phyloP scores from a whole-genome alignment of 257 asterid genomes.

The Nicotiana knightiana region DNA sequence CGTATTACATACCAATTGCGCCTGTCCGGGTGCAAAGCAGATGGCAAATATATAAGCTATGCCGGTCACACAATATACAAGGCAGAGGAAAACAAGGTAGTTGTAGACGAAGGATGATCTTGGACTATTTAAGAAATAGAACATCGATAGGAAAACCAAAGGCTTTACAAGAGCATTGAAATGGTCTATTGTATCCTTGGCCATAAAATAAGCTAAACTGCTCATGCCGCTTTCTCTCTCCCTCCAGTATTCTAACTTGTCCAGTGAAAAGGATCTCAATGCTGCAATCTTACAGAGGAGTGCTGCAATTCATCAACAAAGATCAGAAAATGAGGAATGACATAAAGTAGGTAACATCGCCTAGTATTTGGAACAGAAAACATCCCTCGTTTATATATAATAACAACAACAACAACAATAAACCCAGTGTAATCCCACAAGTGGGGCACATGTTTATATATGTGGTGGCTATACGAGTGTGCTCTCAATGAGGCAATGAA shows the following conservation, averaged over 20 bases:
- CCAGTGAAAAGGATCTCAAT: conserved; percentile 74
- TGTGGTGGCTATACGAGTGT: background rate
- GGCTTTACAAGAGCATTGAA: conserved; percentile 82
- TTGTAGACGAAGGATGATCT: conserved; percentile 77
- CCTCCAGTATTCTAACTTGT: conserved; percentile 71
- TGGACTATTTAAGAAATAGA: conserved; percentile 84
- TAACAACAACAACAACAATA: too few species aligned
- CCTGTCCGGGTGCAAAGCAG: conserved; percentile 68
- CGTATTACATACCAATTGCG: conserved; percentile 67
- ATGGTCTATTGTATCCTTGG: conserved; percentile 85
- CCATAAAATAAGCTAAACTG: conserved; percentile 84
- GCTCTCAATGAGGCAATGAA: background rate
- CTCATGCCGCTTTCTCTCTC: conserved; percentile 88
- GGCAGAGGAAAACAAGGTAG: conserved; percentile 64
- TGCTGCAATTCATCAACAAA: conserved; percentile 49
- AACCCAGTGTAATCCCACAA: too few species aligned
- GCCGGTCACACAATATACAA: conserved; percentile 87
- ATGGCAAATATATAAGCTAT: conserved; percentile 87
- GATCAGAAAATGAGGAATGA: conserved; percentile 14
- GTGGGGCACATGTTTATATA: too few species aligned
- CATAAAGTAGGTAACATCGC: background rate
- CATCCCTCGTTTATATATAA: background rate
- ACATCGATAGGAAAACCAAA: conserved; percentile 88
- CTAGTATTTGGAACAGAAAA: background rate
- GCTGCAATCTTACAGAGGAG: conserved; percentile 90